These are phyloP conservation scores for Henckelia pumila DNA, from an alignment of 257 asterid genomes.

Conservation along the genomic window DNA sequence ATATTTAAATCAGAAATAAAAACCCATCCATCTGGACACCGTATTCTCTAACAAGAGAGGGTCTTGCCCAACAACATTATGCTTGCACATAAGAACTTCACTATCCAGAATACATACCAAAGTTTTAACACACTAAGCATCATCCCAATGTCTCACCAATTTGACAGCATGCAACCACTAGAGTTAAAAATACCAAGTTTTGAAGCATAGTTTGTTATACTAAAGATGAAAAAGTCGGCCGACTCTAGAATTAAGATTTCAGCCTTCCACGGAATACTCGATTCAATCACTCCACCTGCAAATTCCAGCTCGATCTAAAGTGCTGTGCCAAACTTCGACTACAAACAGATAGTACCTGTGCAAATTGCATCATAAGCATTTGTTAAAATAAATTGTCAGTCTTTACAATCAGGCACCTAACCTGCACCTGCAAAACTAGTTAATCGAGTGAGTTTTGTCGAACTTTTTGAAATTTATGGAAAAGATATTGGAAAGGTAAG, in stretches of 20 bases:
- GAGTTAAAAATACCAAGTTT: neutral
- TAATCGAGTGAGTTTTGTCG: slow-evolving; percentile 37
- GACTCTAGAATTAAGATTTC: neutral
- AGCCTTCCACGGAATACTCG: neutral
- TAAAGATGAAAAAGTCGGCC: neutral
- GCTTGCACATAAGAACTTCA: neutral
- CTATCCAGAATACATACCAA: neutral
- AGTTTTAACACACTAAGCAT: neutral
- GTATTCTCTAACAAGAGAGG: too few relatives aligned
- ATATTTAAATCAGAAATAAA: too few relatives aligned
- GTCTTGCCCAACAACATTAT: neutral
- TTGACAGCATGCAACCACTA: neutral
- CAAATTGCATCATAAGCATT: slow-evolving; percentile 55
- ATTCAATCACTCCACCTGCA: slow-evolving; percentile 31
- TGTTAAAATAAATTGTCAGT: slow-evolving; percentile 36
- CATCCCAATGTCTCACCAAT: neutral
- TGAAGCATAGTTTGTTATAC: neutral
- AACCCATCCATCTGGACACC: too few relatives aligned
- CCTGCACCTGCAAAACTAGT: slow-evolving; percentile 98
- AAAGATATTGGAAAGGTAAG: slow-evolving; percentile 10
- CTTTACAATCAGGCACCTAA: slow-evolving; percentile 52
- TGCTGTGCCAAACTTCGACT: slow-evolving; percentile 24
- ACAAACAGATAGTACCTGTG: slow-evolving; percentile 57
- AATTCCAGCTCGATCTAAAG: slow-evolving; percentile 35
- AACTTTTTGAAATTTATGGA: slow-evolving; percentile 15